These are phyloP conservation scores for Psidium guajava DNA, from an alignment of 345 rosid species.

Conservation along the genomic window DNA sequence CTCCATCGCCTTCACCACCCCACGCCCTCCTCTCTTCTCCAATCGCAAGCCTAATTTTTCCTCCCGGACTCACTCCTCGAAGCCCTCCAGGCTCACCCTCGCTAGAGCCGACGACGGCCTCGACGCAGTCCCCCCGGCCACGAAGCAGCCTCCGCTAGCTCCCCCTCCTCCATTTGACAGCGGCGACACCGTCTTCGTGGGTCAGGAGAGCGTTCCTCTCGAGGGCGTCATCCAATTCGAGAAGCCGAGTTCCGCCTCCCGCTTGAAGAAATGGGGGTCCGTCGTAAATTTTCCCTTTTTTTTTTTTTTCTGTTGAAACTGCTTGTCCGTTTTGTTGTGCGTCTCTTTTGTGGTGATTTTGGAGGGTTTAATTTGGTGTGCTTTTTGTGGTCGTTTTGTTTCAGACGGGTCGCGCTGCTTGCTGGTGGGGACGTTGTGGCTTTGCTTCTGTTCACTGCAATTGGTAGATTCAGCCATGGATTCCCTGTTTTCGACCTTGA, in stretches of 20 bases:
- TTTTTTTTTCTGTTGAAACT: not conserved
- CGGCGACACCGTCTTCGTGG: conserved; percentile 42
- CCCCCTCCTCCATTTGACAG: conserved; percentile 6
- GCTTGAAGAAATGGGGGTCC: conserved; percentile 68
- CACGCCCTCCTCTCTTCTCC: conserved; percentile 18
- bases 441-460: conserved; percentile 62
- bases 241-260: conserved; percentile 42
- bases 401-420: conserved; percentile 68
- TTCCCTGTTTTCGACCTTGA: conserved; percentile 49
- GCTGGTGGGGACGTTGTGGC: conserved; percentile 91
- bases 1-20: conserved; percentile 19
- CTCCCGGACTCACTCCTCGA: not conserved
- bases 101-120: conserved; percentile 55
- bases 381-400: not conserved
- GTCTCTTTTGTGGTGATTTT: not conserved
- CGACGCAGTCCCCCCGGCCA: conserved; percentile 28
- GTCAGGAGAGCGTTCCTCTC: conserved; percentile 56
- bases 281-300: not conserved
- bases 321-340: not conserved
- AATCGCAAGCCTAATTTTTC: conserved; percentile 11
- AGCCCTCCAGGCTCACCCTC: conserved; percentile 21
- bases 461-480: conserved; percentile 90
- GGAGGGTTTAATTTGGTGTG: not conserved
- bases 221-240: conserved; percentile 96
- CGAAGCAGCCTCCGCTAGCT: conserved; percentile 15